Conservation (phyloP, 2,329 filamentous ascomycete genomes). For the Penicillium brevicompactum region DNA sequence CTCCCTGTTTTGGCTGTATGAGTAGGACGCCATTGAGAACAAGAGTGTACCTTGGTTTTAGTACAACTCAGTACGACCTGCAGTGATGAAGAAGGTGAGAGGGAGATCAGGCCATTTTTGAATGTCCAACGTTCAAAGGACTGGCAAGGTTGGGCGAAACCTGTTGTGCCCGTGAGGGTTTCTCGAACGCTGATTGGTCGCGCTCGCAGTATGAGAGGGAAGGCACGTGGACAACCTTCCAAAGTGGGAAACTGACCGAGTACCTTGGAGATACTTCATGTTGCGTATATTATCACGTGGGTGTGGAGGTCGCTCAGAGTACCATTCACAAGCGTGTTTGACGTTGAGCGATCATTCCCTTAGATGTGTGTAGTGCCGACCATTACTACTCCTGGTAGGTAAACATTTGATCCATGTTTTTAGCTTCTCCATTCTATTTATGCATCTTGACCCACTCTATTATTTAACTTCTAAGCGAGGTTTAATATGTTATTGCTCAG, state of each 20-base stretch:
- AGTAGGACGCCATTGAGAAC: background rate
- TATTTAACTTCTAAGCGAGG: too few species aligned
- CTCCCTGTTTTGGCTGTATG: constrained; percentile 1
- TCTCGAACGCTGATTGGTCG: constrained; percentile 2
- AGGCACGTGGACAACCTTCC: constrained; percentile 5
- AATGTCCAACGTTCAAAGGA: constrained; percentile 1
- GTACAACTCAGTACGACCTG: background rate
- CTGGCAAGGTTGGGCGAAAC: background rate
- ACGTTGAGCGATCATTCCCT: background rate
- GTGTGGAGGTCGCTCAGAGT: background rate
- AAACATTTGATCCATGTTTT: too few species aligned
- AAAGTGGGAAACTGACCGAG: background rate
- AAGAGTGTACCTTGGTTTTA: background rate
- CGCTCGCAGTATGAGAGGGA: background rate
- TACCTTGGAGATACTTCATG: background rate
- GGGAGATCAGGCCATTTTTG: constrained; percentile 3
- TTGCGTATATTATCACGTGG: background rate
- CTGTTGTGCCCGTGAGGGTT: constrained; percentile 1
- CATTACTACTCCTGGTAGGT: too few species aligned
- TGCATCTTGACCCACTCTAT: too few species aligned
- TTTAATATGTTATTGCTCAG: too few species aligned
- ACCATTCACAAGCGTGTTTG: background rate
- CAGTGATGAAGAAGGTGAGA: background rate
- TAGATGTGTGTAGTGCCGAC: background rate
- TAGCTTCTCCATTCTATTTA: too few species aligned